Conservation (phyloP, 768 basidiomycete species). For the Boletus vinaceobasis region DNA sequence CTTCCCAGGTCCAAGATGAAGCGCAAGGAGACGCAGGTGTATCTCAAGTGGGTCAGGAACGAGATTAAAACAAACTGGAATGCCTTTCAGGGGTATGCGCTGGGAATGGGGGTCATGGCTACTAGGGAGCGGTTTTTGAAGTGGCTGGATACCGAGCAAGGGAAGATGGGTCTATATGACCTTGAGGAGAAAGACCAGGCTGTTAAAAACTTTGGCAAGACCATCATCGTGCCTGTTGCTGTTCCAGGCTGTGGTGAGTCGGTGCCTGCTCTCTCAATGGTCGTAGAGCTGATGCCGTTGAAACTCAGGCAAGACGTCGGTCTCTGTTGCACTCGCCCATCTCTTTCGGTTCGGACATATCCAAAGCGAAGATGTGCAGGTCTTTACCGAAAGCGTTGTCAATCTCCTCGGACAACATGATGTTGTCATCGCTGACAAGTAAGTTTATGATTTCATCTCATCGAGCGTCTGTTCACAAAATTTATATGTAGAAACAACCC, state of each 20-base stretch:
- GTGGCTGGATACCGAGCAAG: conserved; percentile 57
- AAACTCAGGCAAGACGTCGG: conserved; percentile 75
- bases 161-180: conserved; percentile 33
- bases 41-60: conserved; percentile 77
- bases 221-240: conserved; percentile 83
- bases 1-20: conserved; percentile 67
- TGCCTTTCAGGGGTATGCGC: conserved; percentile 60
- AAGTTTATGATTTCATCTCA: conserved; percentile 20
- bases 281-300: background rate
- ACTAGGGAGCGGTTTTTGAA: conserved; percentile 75
- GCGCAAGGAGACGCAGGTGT: conserved; percentile 72
- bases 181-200: conserved; percentile 15
- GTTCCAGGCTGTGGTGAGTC: conserved; percentile 87
- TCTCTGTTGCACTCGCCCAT: conserved; percentile 74
- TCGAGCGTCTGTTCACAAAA: background rate
- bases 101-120: conserved; percentile 81
- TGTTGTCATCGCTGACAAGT: conserved; percentile 95
- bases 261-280: background rate
- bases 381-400: conserved; percentile 71
- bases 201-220: conserved; percentile 54
- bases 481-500: conserved; percentile 79
- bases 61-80: conserved; percentile 63
- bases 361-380: conserved; percentile 85
- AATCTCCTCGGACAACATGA: conserved; percentile 57
- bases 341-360: conserved; percentile 89